These are phyloP conservation scores for Chlamydomonas urium DNA, from an alignment of 139 green algal species.

Conservation along the genomic window DNA sequence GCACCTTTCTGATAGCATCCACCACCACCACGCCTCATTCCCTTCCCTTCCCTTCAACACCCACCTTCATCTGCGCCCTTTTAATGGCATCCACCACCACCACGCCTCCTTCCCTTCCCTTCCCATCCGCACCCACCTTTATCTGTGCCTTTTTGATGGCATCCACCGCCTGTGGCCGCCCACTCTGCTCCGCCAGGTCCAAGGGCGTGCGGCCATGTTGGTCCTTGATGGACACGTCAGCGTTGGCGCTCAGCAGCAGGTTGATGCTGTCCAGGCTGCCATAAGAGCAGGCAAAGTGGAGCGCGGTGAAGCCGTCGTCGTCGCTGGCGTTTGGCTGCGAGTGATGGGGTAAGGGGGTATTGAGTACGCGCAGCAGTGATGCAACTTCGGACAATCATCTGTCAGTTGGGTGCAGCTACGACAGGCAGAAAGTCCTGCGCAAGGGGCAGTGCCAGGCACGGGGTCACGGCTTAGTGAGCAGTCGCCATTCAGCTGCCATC, in stretches of 20 bases:
- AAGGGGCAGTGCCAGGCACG: no score
- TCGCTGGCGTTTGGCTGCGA: conserved; percentile 25
- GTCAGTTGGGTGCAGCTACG: no score
- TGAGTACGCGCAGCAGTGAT: no score
- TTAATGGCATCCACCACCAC: not conserved
- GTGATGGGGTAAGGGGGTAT: no score
- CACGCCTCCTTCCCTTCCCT: not conserved
- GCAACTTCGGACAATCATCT: no score
- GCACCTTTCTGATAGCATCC: not conserved
- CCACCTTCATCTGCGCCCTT: no score
- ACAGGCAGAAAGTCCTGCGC: no score
- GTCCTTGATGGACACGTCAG: conserved; percentile 38
- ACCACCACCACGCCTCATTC: no score
- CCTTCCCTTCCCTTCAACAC: not conserved
- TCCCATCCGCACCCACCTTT: not conserved
- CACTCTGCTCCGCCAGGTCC: conserved; percentile 34
- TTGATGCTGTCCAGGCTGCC: conserved; percentile 43
- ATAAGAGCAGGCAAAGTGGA: conserved; percentile 41
- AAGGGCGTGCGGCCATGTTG: conserved; percentile 38
- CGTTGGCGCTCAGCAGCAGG: conserved; percentile 28
- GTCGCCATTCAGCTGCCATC: no score
- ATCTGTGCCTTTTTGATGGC: conserved; percentile 7
- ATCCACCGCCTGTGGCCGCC: conserved; percentile 22
- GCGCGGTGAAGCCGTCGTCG: conserved; percentile 31
- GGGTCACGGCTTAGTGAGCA: no score